These are phyloP conservation scores for Xylaria sp. DNA, from an alignment of 2,329 filamentous ascomycete species.

Conservation along the genomic window DNA sequence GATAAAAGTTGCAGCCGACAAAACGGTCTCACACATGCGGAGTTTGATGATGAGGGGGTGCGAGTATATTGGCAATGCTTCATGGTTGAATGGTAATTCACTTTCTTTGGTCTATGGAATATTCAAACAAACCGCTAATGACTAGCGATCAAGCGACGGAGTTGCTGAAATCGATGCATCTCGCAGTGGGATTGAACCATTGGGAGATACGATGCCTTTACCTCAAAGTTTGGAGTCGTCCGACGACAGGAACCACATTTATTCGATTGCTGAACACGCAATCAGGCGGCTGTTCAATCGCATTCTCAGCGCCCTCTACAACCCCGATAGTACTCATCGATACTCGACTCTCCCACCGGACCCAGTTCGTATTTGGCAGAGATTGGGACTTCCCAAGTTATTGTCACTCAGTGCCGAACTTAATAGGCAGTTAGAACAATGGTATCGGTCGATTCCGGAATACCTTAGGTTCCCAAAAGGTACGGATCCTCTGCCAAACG, in stretches of 20 bases:
- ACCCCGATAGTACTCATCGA: conserved; percentile 43
- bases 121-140: conserved; percentile 10
- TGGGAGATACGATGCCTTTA: conserved; percentile 51
- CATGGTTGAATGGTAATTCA: conserved; percentile 73
- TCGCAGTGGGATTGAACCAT: conserved; percentile 52
- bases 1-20: conserved; percentile 33
- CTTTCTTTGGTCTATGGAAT: not conserved
- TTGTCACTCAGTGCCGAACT: conserved; percentile 51
- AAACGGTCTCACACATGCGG: conserved; percentile 35
- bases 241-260: conserved; percentile 51
- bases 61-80: conserved; percentile 78
- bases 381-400: conserved; percentile 46
- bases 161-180: conserved; percentile 68
- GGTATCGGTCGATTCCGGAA: conserved; percentile 53
- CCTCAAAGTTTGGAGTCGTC: conserved; percentile 48
- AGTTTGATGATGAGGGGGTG: conserved; percentile 58
- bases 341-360: conserved; percentile 37
- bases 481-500: conserved; percentile 62
- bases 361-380: conserved; percentile 44
- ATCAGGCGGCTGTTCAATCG: conserved; percentile 56
- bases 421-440: conserved; percentile 53
- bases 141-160: conserved; percentile 64
- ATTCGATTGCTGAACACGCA: conserved; percentile 56
- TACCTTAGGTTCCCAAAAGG: conserved; percentile 63
- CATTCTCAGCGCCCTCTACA: conserved; percentile 55